Base-by-base conservation (phyloP, 331 rosid species). In the Pyracantha coccinea region DNA sequence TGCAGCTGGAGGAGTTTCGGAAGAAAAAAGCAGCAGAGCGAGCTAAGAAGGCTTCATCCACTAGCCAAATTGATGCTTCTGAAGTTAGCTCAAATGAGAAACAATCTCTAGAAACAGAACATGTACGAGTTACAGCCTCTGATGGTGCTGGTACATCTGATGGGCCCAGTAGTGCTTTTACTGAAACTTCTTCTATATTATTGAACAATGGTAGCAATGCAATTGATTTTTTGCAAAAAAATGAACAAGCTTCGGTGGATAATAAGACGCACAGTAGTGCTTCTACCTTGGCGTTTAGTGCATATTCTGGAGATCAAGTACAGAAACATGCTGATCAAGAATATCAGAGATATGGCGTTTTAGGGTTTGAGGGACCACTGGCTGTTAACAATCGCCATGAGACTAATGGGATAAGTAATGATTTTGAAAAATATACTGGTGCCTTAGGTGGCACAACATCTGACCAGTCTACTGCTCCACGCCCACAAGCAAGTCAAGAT, bases 1-100 rank as follows among this genome's bases (percentile, higher is more conserved):
- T 86, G 85, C 88, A 95, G 99, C 78, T 92, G 67, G 99, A 95
- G 74, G 99, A 95, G 89, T 92, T 95, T 79, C 93, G 98, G 33
- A 92, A 88, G 90, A 95, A 89, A 85, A 95, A 86, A 78, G 97
- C 97, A 12, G 96, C 97, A 17, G 97, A 90, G 58, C 87, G 86
- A 59, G 87, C 77, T 38, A 95, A 92, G 91, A 92, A 89, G 82
- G 71, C 85, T 75, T 77, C 89, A 60, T 64, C 92, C 44, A 73
- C 87, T 47, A 75, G 80, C 80, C 81, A 81, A 66, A 77, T 13
- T 66, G 38, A 33, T 75, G 75, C 75, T 45, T 83, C 92, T 80
- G 92, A 85, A 75, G 69, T 71, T 74, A 75, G 85, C 77, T 72
- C 68, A 57, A 72, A 77, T 52, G 89, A 87, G 79, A 89, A 92